A percentile compares a stretch with the other conserved stretches of the same genome.
Evolutionary conservation across 2,329 filamentous ascomycete genomes (phyloP).

Genomic region (Sarocladium kiliense): DNA sequence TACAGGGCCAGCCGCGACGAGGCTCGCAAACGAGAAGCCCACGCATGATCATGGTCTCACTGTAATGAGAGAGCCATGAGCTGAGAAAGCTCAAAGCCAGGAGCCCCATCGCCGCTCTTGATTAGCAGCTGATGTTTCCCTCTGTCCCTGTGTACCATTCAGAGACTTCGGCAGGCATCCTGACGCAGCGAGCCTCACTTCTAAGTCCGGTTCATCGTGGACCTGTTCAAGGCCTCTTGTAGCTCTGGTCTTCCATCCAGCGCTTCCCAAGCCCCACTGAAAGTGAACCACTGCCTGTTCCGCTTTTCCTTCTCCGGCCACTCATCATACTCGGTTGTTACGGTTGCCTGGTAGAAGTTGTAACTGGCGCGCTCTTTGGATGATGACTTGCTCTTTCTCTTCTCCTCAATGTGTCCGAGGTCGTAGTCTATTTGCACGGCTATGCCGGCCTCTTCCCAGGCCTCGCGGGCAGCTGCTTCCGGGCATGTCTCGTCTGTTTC

Average conservation of each 20-base stretch:
- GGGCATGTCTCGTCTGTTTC: slow-evolving; percentile 87
- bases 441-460: slow-evolving; percentile 97
- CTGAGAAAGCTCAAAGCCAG: no score
- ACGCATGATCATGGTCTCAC: no score
- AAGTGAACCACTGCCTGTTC: slow-evolving; percentile 84
- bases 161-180: neutral
- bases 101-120: no score
- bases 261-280: slow-evolving; percentile 71
- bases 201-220: slow-evolving; percentile 53
- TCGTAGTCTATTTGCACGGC: slow-evolving; percentile 78
- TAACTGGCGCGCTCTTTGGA: slow-evolving; percentile 62
- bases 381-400: slow-evolving; percentile 65
- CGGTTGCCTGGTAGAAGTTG: slow-evolving; percentile 83
- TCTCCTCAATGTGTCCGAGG: slow-evolving; percentile 81
- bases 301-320: slow-evolving; percentile 97
- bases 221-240: slow-evolving; percentile 78
- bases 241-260: slow-evolving; percentile 79
- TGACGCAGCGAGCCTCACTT: neutral
- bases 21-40: no score
- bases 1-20: no score
- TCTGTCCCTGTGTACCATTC: neutral
- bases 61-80: no score
- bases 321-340: slow-evolving; percentile 74
- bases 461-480: slow-evolving; percentile 81
- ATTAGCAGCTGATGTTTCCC: no score